Conservation (phyloP, 345 rosid genomes). For the Melaleuca alternifolia region DNA sequence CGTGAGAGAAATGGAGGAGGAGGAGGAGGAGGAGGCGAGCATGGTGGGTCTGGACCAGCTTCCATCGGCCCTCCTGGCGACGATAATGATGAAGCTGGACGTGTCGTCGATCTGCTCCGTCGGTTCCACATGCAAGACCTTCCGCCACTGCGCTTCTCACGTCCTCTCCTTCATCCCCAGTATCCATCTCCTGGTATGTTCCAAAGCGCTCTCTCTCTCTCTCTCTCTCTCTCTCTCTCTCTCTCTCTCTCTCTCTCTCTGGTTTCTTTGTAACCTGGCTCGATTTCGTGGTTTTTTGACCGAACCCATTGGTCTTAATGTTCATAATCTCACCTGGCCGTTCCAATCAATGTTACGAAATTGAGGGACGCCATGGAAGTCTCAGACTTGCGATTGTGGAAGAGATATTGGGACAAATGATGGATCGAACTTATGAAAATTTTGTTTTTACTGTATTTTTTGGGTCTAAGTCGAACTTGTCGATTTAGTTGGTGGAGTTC, state of each 20-base stretch:
- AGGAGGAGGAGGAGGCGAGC: neutral
- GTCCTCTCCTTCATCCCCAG: constrained; percentile 66
- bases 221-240: neutral
- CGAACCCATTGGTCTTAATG: neutral
- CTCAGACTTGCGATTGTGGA: neutral
- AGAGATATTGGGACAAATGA: neutral
- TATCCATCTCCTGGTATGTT: constrained; percentile 61
- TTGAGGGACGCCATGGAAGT: neutral
- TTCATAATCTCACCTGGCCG: neutral
- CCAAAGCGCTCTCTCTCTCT: neutral
- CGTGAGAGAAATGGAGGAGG: neutral
- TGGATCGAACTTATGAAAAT: neutral
- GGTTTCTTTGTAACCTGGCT: neutral
- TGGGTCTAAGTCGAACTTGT: neutral
- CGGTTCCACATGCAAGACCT: constrained; percentile 54
- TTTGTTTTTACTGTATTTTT: neutral
- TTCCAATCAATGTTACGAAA: neutral
- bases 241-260: neutral
- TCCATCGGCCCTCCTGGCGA: constrained; percentile 52
- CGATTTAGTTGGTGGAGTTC: neutral
- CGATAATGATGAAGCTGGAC: constrained; percentile 73
- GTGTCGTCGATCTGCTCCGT: constrained; percentile 65
- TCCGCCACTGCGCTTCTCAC: constrained; percentile 46
- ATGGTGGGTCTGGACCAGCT: constrained; percentile 48
- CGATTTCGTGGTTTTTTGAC: neutral